These are phyloP conservation scores for Ogataea chonburiensis DNA, from an alignment of 805 yeast genomes.

Conservation along the genomic window DNA sequence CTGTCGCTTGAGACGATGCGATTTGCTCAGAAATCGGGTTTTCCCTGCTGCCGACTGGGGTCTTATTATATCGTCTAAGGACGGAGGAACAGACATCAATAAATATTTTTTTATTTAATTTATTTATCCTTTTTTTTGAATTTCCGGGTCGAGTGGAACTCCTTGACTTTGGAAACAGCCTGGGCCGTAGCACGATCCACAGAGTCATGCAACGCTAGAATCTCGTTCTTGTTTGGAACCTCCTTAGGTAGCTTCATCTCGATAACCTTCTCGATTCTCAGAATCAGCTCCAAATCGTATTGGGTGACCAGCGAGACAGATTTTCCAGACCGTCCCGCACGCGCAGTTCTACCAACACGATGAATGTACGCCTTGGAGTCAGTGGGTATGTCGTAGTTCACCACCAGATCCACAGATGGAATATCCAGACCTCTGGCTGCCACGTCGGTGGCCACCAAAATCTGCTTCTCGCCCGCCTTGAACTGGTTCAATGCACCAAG, in stretches of 20 bases:
- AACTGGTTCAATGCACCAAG: slow-evolving; percentile 79
- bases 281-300: slow-evolving; percentile 85
- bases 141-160: slow-evolving; percentile 43
- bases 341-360: slow-evolving; percentile 97
- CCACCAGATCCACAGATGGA: slow-evolving; percentile 84
- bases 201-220: slow-evolving; percentile 74
- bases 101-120: not conserved
- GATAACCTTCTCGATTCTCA: slow-evolving; percentile 85
- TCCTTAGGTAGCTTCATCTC: slow-evolving; percentile 83
- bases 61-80: slow-evolving; percentile 12
- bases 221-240: slow-evolving; percentile 70
- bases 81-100: slow-evolving; percentile 10
- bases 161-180: slow-evolving; percentile 78
- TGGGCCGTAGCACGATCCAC: slow-evolving; percentile 92
- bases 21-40: slow-evolving; percentile 43
- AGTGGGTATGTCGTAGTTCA: slow-evolving; percentile 91
- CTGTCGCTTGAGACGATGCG: slow-evolving; percentile 38
- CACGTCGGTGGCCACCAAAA: slow-evolving; percentile 82
- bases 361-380: slow-evolving; percentile 97
- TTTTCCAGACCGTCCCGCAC: slow-evolving; percentile 88
- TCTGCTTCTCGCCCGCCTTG: slow-evolving; percentile 66
- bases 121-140: slow-evolving; percentile 15
- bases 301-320: slow-evolving; percentile 89
- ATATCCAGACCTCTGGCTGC: slow-evolving; percentile 98
- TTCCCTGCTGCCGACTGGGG: slow-evolving; percentile 30